These are phyloP conservation scores for Yamadazyma endophytica DNA, from an alignment of 805 yeast genomes.

Conservation along the genomic window DNA sequence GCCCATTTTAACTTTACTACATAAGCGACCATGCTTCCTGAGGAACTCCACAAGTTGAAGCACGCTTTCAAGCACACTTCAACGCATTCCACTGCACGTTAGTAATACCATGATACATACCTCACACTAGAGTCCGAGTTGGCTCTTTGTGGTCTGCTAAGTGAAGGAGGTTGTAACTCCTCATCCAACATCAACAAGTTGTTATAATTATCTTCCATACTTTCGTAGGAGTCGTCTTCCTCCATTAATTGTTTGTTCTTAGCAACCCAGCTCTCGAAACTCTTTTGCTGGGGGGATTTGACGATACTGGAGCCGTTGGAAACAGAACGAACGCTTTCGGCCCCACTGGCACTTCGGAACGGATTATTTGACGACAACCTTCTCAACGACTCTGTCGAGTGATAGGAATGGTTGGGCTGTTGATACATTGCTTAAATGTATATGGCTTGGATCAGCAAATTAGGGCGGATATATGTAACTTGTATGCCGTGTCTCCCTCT, in stretches of 20 bases:
- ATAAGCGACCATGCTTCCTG: too few relatives aligned
- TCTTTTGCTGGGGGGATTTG: constrained; percentile 19
- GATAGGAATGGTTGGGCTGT: constrained; percentile 31
- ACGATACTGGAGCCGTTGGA: constrained; percentile 10
- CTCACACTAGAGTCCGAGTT: constrained; percentile 13
- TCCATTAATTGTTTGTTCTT: constrained; percentile 36
- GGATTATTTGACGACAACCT: constrained; percentile 67
- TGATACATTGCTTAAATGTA: constrained; percentile 42
- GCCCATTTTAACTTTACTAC: too few relatives aligned
- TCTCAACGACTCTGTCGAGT: constrained; percentile 33
- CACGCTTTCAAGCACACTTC: neutral
- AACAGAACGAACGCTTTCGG: constrained; percentile 1
- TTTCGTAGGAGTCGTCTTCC: constrained; percentile 33
- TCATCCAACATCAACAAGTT: constrained; percentile 8
- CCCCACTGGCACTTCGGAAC: constrained; percentile 39
- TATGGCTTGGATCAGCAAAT: too few relatives aligned
- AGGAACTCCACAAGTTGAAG: too few relatives aligned
- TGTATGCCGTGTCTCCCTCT: too few relatives aligned
- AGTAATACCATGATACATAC: constrained; percentile 8
- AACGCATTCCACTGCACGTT: neutral
- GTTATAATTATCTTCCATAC: constrained; percentile 23
- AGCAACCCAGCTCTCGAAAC: constrained; percentile 58
- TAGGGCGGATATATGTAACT: too few relatives aligned
- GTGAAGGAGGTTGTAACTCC: constrained; percentile 6
- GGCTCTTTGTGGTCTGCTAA: constrained; percentile 10